phyloP scores from a whole-genome alignment of 192 early-diverging fungal species.

The Chytriomyces sp. region DNA sequence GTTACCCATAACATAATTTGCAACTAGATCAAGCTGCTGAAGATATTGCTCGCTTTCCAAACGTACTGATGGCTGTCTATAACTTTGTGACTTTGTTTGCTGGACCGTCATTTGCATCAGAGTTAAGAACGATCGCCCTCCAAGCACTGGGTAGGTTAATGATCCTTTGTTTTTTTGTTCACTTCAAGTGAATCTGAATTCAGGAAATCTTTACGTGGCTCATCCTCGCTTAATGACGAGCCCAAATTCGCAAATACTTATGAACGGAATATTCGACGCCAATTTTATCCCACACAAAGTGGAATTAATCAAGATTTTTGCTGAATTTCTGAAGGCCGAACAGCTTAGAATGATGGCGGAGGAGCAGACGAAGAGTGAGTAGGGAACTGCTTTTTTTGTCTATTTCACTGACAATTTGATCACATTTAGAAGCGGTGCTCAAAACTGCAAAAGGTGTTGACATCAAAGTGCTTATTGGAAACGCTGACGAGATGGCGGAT shows the following conservation, averaged over 20 bases:
- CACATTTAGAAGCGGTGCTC: constrained; percentile 15
- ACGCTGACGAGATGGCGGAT: constrained; percentile 79
- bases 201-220: constrained; percentile 73
- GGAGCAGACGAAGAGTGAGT: constrained; percentile 47
- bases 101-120: constrained; percentile 15
- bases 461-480: constrained; percentile 76
- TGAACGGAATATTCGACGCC: constrained; percentile 67
- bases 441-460: constrained; percentile 48
- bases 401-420: constrained; percentile 25
- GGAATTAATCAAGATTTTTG: constrained; percentile 71
- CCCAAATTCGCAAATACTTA: constrained; percentile 54
- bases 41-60: constrained; percentile 6
- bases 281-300: constrained; percentile 57
- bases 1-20: not conserved
- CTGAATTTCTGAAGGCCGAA: constrained; percentile 70
- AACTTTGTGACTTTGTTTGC: constrained; percentile 36
- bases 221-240: constrained; percentile 65
- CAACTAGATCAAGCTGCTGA: constrained; percentile 15
- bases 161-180: not conserved
- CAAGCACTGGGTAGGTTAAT: constrained; percentile 30
- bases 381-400: no score
- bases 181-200: not conserved
- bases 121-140: constrained; percentile 29
- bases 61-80: constrained; percentile 24
- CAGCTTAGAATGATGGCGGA: constrained; percentile 52